Evolutionary conservation across 2,329 filamentous ascomycete genomes (phyloP).

Genomic region (Diaporthe amygdali): DNA sequence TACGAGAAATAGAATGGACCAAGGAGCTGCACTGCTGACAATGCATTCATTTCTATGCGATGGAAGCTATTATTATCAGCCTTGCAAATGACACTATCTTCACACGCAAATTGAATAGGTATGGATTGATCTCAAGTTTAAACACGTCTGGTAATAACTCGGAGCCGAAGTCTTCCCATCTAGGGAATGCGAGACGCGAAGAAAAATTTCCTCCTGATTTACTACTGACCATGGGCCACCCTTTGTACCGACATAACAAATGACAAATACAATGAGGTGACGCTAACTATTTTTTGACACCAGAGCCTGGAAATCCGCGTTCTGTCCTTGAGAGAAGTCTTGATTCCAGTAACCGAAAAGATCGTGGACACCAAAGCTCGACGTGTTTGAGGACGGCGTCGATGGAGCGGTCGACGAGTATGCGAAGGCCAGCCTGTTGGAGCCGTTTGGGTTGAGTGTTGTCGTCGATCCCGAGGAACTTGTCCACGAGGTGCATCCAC

Average conservation of each 20-base stretch:
- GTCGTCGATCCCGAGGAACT: neutral
- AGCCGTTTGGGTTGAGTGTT: neutral
- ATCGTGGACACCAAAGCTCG: conserved; percentile 35
- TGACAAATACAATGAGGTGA: no score
- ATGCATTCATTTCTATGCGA: neutral
- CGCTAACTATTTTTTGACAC: conserved; percentile 31
- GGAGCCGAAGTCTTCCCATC: neutral
- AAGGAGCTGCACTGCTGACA: no score
- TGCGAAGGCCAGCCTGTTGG: conserved; percentile 31
- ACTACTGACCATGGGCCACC: neutral
- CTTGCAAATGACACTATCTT: neutral
- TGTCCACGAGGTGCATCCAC: conserved; percentile 31
- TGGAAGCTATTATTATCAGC: no score
- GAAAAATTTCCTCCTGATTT: neutral
- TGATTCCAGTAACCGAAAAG: conserved; percentile 38
- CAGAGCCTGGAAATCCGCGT: conserved; percentile 33
- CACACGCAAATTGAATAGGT: neutral
- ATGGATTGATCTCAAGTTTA: neutral
- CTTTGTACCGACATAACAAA: neutral
- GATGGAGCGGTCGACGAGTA: conserved; percentile 33
- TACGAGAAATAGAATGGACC: no score
- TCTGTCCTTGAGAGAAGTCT: conserved; percentile 35
- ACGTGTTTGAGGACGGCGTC: conserved; percentile 28
- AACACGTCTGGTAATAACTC: neutral
- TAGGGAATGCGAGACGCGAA: neutral